These are phyloP conservation scores for Daldinia decipiens DNA, from an alignment of 495 filamentous ascomycete species.

Conservation along the genomic window DNA sequence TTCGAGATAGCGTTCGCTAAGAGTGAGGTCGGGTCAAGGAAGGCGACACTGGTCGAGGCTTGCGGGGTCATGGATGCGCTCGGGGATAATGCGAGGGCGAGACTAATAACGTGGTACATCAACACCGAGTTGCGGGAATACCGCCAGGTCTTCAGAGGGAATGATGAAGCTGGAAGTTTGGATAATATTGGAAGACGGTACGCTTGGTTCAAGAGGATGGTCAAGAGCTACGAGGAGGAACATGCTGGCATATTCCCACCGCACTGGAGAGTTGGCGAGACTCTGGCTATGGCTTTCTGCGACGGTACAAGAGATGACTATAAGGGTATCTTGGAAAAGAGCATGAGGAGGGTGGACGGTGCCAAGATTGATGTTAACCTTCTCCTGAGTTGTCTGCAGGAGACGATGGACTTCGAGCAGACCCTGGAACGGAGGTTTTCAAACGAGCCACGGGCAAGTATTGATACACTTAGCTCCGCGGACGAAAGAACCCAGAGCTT, in stretches of 20 bases:
- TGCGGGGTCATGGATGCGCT: conserved; percentile 95
- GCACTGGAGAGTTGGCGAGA: conserved; percentile 90
- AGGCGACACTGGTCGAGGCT: conserved; percentile 79
- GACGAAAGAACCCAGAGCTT: conserved; percentile 83
- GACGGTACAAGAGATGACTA: conserved; percentile 96
- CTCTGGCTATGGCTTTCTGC: conserved; percentile 91
- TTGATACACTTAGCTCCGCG: conserved; percentile 86
- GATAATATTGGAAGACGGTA: conserved; percentile 97
- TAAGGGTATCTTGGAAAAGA: conserved; percentile 88
- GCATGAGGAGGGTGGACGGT: conserved; percentile 80
- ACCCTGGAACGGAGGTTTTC: conserved; percentile 85
- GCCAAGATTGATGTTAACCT: conserved; percentile 91
- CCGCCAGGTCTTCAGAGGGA: conserved; percentile 91
- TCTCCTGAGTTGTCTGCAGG: conserved; percentile 89
- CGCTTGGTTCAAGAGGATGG: conserved; percentile 94
- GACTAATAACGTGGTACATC: conserved; percentile 95
- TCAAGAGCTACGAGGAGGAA: conserved; percentile 96
- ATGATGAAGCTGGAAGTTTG: conserved; percentile 94
- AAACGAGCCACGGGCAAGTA: conserved; percentile 80
- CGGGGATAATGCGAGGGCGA: conserved; percentile 84
- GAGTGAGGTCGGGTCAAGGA: conserved; percentile 77
- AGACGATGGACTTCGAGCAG: conserved; percentile 98
- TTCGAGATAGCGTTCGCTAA: conserved; percentile 96
- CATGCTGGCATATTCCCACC: conserved; percentile 88
- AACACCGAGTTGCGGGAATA: conserved; percentile 97